Base-by-base conservation (phyloP, 768 basidiomycete genomes). In the Sutorius australiensis region DNA sequence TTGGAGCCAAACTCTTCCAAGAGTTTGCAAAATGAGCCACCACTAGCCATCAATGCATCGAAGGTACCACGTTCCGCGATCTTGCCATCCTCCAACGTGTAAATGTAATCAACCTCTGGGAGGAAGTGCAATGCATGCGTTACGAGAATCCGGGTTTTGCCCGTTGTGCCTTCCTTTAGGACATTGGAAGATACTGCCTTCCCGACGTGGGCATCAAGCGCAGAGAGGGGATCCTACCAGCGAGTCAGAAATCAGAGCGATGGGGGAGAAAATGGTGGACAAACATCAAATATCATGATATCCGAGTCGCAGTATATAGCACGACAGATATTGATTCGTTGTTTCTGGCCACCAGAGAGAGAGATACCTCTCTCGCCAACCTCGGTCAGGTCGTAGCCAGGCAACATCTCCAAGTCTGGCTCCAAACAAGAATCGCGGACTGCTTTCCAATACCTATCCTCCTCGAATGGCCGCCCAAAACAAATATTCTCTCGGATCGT, bases 121-220 rank as follows among this genome's bases (percentile, higher is more conserved):
- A 98, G 79, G 74, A 95, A 89, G 69, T 95, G 92, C 9, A 95
- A 76, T 1, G 90, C 92, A 63, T 95, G 92, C 0, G 94, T 98
- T 42, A 95, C 92, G 47, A 98, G 82, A 42, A 98, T 76, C 28
- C 91, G 80, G 8, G 94, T 95, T 67, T 91, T 92, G 40, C 77
- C 80, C 5, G 73, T 64, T 13, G 81, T 73, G 14, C 77, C 79
- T 50, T 82, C 80, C 51, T 83, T 76, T 44, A 95, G 78, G 11
- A 92, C 88, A 53, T 94, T 86, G 63, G 89, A 81, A 73, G 95
- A 93, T 13, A 95, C 84, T 3, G 82, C 79, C 67, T 89, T 89
- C 37, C 92, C 93, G 45, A 95, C 92, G 64, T 94, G 92, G 6
- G 92, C 92, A 65, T 98, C 94, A 11, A 98, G 79, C 21, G 92